Evolutionary conservation across 1,139 yeast genomes (phyloP), one percentile per base, ranked within the genome.

Genomic region (Saccharomycopsis crataegensis): DNA sequence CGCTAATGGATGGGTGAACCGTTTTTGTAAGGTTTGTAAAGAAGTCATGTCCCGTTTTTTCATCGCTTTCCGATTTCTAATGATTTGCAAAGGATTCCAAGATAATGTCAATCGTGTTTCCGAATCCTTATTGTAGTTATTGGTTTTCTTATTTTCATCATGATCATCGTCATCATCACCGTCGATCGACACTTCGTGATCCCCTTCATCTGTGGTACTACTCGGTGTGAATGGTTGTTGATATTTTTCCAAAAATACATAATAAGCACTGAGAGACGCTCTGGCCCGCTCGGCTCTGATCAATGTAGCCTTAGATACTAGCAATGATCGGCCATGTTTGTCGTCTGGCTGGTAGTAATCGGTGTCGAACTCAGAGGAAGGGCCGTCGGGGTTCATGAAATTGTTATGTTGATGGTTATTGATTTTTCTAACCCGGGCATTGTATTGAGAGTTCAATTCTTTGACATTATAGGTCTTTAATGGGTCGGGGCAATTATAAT

Each of bases 61-160:
- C 45, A 46, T 32, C 16, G 32, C 41, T 43, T 50, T 46, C 14
- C 57, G 28, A 22, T 50, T 56, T 17, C 58, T 42, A n/a, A 56
- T 56, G 22, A 56, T 17, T 28, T 50, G 53, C 17, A 56, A 40
- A 11, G 58, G 58, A 41, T 56, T 51, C 58, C 58, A 56, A 9
- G 16, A 36, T 16, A 56, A 42, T 4, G 17, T 12, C 14, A 48
- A 16, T 9, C 44, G 45, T 8, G 43, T 17, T 11, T 41, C 43
- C 12, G 14, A 49, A 16, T 47, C 33, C 2, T 22, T 37, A 16
- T 46, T 14, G 12, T 12, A 31, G 2, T 16, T 8, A n/a, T 43
- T 17, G 14, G 32, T 17, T 9, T 3, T 4, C 11, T 14, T 22
- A 12, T 17, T 14, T 12, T 11, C 31, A 16, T 17, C 31, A 14